A percentile compares a stretch with the other conserved stretches of the same genome.
Evolutionary conservation across 176 grass and related monocot genomes (phyloP).

Genomic region (Aechmea fasciata): DNA sequence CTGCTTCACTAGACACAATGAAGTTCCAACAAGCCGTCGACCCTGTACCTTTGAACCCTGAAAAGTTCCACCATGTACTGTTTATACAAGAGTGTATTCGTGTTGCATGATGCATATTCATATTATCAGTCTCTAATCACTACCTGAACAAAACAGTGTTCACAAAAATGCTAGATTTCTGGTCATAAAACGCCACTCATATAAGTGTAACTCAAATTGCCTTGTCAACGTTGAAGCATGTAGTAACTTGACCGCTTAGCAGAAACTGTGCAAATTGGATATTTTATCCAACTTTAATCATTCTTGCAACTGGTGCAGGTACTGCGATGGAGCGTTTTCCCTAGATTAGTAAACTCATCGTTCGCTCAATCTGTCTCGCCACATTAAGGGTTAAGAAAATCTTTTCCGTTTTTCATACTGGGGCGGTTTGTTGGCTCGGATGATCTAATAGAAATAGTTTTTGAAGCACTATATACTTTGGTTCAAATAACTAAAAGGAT

Average conservation of each 20-base stretch:
- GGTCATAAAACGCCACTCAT: background rate
- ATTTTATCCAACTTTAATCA: background rate
- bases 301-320: background rate
- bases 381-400: too few species aligned
- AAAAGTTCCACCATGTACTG: background rate
- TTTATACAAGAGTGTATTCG: background rate
- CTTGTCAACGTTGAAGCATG: background rate
- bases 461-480: too few species aligned
- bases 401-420: too few species aligned
- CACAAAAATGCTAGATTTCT: background rate
- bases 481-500: too few species aligned
- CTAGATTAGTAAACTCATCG: background rate
- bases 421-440: too few species aligned
- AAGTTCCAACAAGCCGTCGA: background rate
- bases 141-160: background rate
- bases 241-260: background rate
- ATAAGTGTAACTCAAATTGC: background rate
- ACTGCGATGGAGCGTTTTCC: background rate
- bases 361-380: too few species aligned
- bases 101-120: background rate
- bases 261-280: background rate
- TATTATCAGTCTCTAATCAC: background rate
- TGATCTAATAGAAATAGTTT: too few species aligned
- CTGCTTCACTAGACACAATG: background rate
- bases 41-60: too few species aligned